Evolutionary conservation across 164 flowering plant genomes (phyloP).

Genomic region (Stephania japonica): DNA sequence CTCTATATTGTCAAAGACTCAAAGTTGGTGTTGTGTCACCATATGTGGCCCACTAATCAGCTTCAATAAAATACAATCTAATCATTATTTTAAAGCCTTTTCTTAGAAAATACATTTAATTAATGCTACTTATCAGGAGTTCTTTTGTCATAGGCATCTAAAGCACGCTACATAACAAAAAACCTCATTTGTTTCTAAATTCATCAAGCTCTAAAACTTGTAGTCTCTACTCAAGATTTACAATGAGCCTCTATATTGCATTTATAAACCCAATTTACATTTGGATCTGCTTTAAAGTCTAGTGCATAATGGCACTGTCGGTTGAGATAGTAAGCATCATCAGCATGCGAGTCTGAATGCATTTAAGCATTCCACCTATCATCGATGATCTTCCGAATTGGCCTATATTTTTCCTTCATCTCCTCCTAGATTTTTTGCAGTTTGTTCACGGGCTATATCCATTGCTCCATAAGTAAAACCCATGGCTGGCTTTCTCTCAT

Average conservation of each 20-base stretch:
- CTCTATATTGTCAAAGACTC: background rate
- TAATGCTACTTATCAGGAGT: background rate
- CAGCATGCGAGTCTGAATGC: background rate
- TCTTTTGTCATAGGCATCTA: background rate
- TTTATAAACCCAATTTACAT: background rate
- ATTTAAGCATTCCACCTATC: background rate
- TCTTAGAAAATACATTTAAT: no score
- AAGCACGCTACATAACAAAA: background rate
- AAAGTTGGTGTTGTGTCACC: background rate
- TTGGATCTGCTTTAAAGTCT: background rate
- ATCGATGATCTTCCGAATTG: background rate
- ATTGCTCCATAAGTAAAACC: background rate
- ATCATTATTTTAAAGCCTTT: background rate
- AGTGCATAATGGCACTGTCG: background rate
- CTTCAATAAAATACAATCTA: background rate
- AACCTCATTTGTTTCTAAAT: background rate
- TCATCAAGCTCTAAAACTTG: background rate
- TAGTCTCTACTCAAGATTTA: background rate
- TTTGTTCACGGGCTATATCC: background rate
- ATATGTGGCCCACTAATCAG: background rate
- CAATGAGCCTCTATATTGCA: background rate
- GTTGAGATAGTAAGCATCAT: background rate
- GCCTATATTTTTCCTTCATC: background rate
- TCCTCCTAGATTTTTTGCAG: background rate
- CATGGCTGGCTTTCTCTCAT: background rate